Evolutionary conservation across 169 alveolate species (phyloP).

Genomic region (Blepharisma undulans): DNA sequence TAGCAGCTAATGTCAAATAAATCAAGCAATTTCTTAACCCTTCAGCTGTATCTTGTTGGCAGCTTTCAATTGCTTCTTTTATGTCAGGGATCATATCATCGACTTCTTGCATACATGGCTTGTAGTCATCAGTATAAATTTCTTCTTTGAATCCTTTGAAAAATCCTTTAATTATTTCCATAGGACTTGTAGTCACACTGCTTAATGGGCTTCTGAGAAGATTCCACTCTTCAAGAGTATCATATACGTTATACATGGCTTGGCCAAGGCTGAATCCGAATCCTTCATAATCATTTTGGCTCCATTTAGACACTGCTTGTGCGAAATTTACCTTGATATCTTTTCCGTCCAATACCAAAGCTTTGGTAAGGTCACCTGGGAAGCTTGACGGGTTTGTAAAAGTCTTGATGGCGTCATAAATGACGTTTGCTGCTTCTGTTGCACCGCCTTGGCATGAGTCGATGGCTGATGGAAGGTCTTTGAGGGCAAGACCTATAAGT

Average conservation of each 20-base stretch:
- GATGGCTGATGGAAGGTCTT: neutral
- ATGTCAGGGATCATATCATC: neutral
- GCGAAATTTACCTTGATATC: neutral
- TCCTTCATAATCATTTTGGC: neutral
- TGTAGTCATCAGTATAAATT: neutral
- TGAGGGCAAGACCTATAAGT: neutral
- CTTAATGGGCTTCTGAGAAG: neutral
- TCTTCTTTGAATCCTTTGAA: neutral
- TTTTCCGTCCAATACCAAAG: neutral
- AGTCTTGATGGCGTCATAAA: neutral
- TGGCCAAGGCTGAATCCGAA: neutral
- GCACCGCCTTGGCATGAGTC: neutral
- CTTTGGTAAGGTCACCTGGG: neutral
- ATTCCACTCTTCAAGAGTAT: neutral
- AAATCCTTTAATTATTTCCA: neutral
- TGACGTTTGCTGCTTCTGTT: neutral
- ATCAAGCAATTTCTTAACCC: neutral
- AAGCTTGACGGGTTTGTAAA: neutral
- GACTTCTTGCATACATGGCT: neutral
- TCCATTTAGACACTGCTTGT: neutral
- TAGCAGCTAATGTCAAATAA: neutral
- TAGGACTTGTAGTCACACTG: neutral
- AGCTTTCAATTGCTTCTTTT: neutral
- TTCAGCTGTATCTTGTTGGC: neutral
- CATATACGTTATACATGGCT: neutral